Percentiles rank a stretch among this genome's conserved stretches.
Conservation (phyloP, 129 eudicot genomes). For the Escallonia rubra region DNA sequence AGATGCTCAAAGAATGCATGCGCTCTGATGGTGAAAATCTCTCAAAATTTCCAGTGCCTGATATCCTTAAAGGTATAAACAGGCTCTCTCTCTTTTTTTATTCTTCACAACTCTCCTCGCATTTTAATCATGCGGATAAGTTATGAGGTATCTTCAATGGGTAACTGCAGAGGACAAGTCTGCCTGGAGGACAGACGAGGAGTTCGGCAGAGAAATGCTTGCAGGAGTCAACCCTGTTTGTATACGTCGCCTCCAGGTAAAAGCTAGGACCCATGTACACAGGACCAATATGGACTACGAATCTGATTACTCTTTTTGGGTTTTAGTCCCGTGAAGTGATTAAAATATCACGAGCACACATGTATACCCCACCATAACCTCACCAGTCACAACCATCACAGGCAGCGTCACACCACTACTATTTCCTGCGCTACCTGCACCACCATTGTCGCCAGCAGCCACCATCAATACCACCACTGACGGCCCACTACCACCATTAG, state of each 20-base stretch:
- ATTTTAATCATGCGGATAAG: no score
- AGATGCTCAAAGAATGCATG: constrained; percentile 42
- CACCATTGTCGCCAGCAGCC: no score
- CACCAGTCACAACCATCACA: no score
- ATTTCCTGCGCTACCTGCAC: no score
- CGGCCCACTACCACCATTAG: no score
- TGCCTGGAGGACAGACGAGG: constrained; percentile 56
- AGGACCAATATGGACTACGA: no score
- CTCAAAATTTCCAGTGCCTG: constrained; percentile 62
- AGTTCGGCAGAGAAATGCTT: constrained; percentile 59
- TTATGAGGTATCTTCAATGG: neutral
- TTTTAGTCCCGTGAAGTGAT: no score
- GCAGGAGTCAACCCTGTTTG: constrained; percentile 59
- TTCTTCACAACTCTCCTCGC: neutral
- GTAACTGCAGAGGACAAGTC: constrained; percentile 27
- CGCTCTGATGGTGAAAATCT: constrained; percentile 59
- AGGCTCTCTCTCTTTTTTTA: neutral
- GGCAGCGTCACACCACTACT: no score
- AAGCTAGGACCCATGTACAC: neutral
- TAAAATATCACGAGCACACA: no score
- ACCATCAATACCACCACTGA: no score
- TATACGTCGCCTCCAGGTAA: constrained; percentile 44
- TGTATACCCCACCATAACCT: no score
- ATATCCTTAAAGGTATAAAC: constrained; percentile 66
- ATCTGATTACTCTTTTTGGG: no score